Percentiles rank a stretch among this genome's conserved stretches.
phyloP scores from a whole-genome alignment of 805 yeast species.

The Candida andamanensis region DNA sequence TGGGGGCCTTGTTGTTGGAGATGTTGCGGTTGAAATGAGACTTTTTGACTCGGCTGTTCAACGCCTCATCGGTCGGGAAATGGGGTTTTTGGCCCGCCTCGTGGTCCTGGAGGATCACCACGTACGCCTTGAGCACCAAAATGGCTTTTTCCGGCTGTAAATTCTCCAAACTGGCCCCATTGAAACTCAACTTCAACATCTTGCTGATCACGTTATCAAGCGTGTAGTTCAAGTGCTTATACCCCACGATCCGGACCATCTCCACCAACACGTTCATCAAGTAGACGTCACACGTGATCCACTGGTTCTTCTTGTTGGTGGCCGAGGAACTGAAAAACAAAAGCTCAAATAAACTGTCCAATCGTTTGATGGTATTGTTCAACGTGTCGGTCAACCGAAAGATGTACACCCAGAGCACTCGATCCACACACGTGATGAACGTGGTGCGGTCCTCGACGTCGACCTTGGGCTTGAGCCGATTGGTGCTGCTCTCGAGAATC shows the following conservation, averaged over 20 bases:
- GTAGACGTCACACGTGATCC: conserved; percentile 64
- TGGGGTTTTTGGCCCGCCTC: conserved; percentile 54
- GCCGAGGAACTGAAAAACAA: conserved; percentile 44
- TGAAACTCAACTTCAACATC: conserved; percentile 56
- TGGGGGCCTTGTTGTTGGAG: not conserved
- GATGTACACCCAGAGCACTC: conserved; percentile 86
- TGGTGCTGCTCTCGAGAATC: conserved; percentile 56
- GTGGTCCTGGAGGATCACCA: conserved; percentile 62
- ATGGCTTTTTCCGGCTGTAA: conserved; percentile 66
- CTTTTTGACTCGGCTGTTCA: conserved; percentile 11
- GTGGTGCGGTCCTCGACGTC: conserved; percentile 47
- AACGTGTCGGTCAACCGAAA: conserved; percentile 84
- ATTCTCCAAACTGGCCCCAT: conserved; percentile 54
- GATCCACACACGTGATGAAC: conserved; percentile 58
- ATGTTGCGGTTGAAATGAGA: too few species aligned
- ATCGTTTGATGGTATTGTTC: conserved; percentile 76
- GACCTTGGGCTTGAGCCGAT: conserved; percentile 58
- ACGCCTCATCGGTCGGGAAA: conserved; percentile 60
- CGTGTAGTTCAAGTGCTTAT: conserved; percentile 69
- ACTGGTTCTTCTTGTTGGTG: conserved; percentile 56
- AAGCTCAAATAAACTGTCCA: conserved; percentile 58
- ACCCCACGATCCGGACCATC: conserved; percentile 72
- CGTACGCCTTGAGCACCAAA: conserved; percentile 65
- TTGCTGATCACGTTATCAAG: conserved; percentile 76
- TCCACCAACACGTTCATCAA: conserved; percentile 66